A percentile compares a stretch with the other conserved stretches of the same genome.
These are phyloP conservation scores for Puccinia novopanici DNA, from an alignment of 1,284 basidiomycete species.

Conservation along the genomic window DNA sequence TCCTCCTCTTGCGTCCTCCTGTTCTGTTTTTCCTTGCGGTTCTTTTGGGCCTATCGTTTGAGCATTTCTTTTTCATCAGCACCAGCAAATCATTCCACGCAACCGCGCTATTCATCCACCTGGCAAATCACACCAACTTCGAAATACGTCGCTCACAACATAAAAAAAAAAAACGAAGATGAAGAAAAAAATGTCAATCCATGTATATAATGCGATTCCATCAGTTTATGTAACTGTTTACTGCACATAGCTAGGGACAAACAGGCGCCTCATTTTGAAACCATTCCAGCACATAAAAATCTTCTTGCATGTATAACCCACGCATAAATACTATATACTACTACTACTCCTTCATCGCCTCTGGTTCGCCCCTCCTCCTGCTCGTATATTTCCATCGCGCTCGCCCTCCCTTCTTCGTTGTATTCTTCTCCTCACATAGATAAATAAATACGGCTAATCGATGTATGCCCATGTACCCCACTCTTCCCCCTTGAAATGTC, in stretches of 20 bases:
- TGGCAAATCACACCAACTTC: not conserved
- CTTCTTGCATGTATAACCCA: not conserved
- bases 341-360: too few species aligned
- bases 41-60: not conserved
- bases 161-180: not conserved
- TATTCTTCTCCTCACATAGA: not conserved
- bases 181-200: not conserved
- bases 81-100: not conserved
- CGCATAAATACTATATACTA: not conserved
- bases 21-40: not conserved
- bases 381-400: too few species aligned
- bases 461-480: not conserved
- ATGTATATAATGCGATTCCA: not conserved
- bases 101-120: not conserved
- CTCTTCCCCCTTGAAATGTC: too few species aligned
- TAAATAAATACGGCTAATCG: not conserved
- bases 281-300: too few species aligned
- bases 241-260: not conserved
- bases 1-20: not conserved
- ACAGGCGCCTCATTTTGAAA: not conserved
- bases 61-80: not conserved
- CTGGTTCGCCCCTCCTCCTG: too few species aligned
- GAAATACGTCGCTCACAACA: not conserved
- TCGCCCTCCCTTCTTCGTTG: not conserved
- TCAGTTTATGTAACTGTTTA: slow-evolving; percentile 7